A percentile compares a stretch with the other conserved stretches of the same genome.
phyloP scores from a whole-genome alignment of 2,329 filamentous ascomycete genomes.

The Epichloe baconii region DNA sequence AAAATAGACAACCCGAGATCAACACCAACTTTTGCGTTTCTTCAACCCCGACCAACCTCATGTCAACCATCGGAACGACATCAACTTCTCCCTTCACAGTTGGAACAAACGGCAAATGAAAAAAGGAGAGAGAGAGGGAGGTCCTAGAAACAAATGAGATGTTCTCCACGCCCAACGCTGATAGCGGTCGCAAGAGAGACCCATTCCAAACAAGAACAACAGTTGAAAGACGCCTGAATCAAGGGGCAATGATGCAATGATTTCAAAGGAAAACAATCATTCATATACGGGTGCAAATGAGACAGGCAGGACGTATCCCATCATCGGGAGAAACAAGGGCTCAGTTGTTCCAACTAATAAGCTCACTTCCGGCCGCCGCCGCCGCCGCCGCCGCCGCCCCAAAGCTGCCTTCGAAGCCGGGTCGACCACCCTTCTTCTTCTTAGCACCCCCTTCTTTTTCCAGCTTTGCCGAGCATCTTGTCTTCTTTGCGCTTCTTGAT shows the following conservation, averaged over 20 bases:
- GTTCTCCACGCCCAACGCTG: slow-evolving; percentile 4
- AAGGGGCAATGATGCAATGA: neutral
- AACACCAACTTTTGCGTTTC: neutral
- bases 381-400: slow-evolving; percentile 34
- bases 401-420: slow-evolving; percentile 59
- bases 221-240: neutral
- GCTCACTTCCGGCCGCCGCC: slow-evolving; percentile 36
- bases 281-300: neutral
- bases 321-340: neutral
- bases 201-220: neutral
- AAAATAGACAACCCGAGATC: neutral
- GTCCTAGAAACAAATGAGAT: neutral
- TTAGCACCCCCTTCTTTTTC: slow-evolving; percentile 41
- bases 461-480: slow-evolving; percentile 46
- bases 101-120: no score
- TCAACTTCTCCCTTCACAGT: no score
- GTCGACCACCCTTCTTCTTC: slow-evolving; percentile 38
- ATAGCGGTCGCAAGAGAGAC: neutral
- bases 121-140: no score
- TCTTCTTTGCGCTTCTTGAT: slow-evolving; percentile 61
- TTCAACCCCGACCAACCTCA: neutral
- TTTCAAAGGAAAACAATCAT: neutral
- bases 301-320: neutral
- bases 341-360: neutral
- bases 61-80: neutral